Base-by-base conservation (phyloP, 768 basidiomycete genomes). In the Russula sp. region DNA sequence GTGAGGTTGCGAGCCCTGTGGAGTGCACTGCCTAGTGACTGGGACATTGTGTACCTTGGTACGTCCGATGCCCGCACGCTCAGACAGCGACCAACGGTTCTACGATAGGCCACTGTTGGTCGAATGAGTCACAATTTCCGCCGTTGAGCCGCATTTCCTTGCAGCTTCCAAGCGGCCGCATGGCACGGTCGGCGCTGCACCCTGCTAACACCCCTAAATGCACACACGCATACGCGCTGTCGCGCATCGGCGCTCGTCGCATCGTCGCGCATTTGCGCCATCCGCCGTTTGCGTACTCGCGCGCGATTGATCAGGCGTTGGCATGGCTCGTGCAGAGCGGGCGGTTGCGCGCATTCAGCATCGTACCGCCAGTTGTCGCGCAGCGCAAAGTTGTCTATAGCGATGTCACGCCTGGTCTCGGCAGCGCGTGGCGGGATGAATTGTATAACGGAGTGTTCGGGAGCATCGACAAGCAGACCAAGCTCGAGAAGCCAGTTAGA, bases 31-130 rank as follows among this genome's bases (percentile, higher is more conserved):
- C 89, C 89, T 6, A 47, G 40, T 1, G 77, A 81, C 16, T 91
- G 89, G 89, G 89, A 90, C 66, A 79, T 90, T 27, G 79, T 91
- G 18, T 88, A 87, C 66, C 73, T 91, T 66, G 88, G 88, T 85
- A 66, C 49, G 79, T 48, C 32, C 6, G 37, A 4, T 32, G 2
- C 53, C 20, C 47, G 13, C 31, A 27, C 45, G 55, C 7, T 40
- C 42, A 42, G 60, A 57, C 35, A 44, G 52, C 40, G 49, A 50
- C 39, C 44, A 62, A 68, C 39, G 55, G 37, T 59, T 40, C 31
- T 20, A 31, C 44, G 39, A 18, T 65, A 90, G 89, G 89, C 7
- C 86, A 91, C 67, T 91, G 88, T 69, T 90, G 89, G 89, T 89
- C 87, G 22, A 76, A 89, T 63, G 88, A 91, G 72, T 73, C 81